Evolutionary conservation across 2,329 filamentous ascomycete genomes (phyloP).

Genomic region (Microsporum audouinii): DNA sequence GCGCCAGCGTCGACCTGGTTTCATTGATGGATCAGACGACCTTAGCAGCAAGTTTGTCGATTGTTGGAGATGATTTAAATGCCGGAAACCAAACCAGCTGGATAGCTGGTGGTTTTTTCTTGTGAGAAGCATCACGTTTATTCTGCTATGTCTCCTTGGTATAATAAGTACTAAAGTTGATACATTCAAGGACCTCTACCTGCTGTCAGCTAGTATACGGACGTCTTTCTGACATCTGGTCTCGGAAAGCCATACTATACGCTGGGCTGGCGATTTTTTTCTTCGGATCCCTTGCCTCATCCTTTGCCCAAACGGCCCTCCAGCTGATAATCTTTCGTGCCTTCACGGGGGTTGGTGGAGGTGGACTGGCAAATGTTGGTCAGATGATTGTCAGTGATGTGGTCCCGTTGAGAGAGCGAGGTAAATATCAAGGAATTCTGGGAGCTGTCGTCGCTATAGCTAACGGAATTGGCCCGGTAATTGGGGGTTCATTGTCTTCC

Average conservation of each 20-base stretch:
- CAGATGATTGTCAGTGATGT: conserved; percentile 54
- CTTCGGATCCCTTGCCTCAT: conserved; percentile 48
- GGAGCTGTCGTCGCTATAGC: conserved; percentile 44
- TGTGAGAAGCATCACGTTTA: conserved; percentile 31
- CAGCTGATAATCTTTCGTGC: conserved; percentile 52
- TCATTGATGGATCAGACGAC: conserved; percentile 50
- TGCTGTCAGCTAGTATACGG: conserved; percentile 43
- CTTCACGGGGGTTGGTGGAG: conserved; percentile 49
- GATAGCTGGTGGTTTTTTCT: conserved; percentile 47
- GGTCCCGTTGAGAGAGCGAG: conserved; percentile 47
- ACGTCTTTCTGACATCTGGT: conserved; percentile 49
- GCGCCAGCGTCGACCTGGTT: conserved; percentile 44
- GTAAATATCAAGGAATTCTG: conserved; percentile 47
- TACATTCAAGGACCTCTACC: not conserved
- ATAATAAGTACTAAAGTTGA: not conserved
- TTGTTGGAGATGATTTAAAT: conserved; percentile 42
- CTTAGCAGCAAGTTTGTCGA: conserved; percentile 44
- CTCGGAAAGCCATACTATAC: conserved; percentile 48
- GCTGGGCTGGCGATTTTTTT: conserved; percentile 35
- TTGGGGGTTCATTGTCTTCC: conserved; percentile 43
- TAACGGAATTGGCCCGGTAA: conserved; percentile 45
- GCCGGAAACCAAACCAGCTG: conserved; percentile 43
- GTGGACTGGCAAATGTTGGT: conserved; percentile 47
- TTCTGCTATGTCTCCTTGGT: not conserved
- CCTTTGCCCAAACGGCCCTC: conserved; percentile 43